phyloP scores from a whole-genome alignment of 257 asterid genomes.

The Salvia splendens region DNA sequence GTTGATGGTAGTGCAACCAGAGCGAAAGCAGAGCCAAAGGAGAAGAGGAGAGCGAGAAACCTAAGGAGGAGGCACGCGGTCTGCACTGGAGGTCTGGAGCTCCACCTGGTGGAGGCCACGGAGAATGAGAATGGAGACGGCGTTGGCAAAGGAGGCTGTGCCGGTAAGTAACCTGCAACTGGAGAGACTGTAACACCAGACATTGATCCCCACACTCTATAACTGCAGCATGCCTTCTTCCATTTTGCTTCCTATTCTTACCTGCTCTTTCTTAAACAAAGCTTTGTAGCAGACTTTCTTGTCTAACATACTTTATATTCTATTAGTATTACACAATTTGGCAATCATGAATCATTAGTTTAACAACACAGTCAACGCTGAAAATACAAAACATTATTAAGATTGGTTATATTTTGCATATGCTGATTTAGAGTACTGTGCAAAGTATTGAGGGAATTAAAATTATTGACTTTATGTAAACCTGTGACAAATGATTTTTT shows the following conservation, averaged over 20 bases:
- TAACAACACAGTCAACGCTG: conserved; percentile 12
- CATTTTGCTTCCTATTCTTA: background rate
- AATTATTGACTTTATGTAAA: conserved; percentile 23
- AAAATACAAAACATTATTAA: background rate
- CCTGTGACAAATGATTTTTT: conserved; percentile 1
- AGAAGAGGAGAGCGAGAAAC: conserved; percentile 19
- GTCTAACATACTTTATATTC: background rate
- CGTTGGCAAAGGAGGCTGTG: conserved; percentile 26
- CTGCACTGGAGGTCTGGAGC: conserved; percentile 25
- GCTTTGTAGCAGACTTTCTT: background rate
- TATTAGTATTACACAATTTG: background rate
- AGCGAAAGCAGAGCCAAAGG: conserved; percentile 25
- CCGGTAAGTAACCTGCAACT: conserved; percentile 20
- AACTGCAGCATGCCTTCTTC: conserved; percentile 7
- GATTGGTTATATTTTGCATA: too few relatives aligned
- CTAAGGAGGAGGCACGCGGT: conserved; percentile 22
- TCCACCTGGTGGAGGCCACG: conserved; percentile 29
- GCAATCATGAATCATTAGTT: conserved; percentile 2
- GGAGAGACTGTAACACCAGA: conserved; percentile 25
- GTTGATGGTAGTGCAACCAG: conserved; percentile 24
- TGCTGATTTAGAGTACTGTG: background rate
- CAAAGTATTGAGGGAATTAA: background rate
- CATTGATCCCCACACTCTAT: conserved; percentile 22
- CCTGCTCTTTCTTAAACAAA: background rate
- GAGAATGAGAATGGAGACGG: conserved; percentile 33